A percentile compares a stretch with the other conserved stretches of the same genome.
Conservation (phyloP, 148 eudicot genomes). For the Chenopodium suecicum region DNA sequence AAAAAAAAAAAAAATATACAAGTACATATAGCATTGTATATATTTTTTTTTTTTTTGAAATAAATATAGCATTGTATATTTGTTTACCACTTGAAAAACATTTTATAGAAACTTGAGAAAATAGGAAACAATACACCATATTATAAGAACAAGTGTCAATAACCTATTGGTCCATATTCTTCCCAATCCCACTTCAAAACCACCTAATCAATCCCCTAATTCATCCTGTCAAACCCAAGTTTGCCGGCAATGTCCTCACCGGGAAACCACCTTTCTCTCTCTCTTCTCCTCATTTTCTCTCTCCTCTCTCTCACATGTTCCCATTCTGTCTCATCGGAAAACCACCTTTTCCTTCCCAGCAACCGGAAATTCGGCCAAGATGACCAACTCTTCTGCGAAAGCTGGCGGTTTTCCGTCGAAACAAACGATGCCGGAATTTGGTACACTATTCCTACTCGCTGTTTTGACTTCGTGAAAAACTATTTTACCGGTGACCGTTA, state of each 20-base stretch:
- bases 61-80: no score
- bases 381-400: slow-evolving; percentile 49
- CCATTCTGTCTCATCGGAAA: slow-evolving; percentile 26
- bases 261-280: slow-evolving; percentile 17
- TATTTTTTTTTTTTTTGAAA: no score
- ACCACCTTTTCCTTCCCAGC: slow-evolving; percentile 14
- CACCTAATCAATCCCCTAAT: background rate
- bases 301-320: slow-evolving; percentile 21
- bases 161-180: no score
- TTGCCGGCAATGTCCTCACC: slow-evolving; percentile 30
- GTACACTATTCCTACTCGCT: slow-evolving; percentile 46
- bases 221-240: background rate
- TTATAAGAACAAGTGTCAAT: no score
- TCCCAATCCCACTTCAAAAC: background rate
- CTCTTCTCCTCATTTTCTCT: slow-evolving; percentile 19
- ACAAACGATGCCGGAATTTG: slow-evolving; percentile 61
- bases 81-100: no score
- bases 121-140: no score
- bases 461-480: slow-evolving; percentile 42
- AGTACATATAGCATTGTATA: no score
- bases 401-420: slow-evolving; percentile 80
- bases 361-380: slow-evolving; percentile 16
- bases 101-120: no score
- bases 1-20: no score
- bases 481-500: slow-evolving; percentile 55